Evolutionary conservation across 768 basidiomycete species (phyloP).

Genomic region (Trametes villosa): DNA sequence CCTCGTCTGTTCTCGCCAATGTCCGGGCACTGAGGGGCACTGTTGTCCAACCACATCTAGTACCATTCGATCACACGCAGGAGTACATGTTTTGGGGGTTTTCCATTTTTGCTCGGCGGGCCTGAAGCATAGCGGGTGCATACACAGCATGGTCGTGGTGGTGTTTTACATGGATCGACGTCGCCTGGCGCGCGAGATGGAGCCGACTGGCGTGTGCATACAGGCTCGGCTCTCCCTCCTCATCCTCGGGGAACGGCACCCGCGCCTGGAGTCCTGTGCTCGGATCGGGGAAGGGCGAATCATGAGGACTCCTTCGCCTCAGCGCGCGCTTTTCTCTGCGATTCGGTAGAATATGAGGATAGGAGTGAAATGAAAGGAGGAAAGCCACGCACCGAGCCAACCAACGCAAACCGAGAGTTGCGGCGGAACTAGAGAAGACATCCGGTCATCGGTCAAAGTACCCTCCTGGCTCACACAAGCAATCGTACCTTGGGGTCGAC

Average conservation of each 20-base stretch:
- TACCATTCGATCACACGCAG: too few relatives aligned
- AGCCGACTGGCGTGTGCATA: conserved; percentile 11
- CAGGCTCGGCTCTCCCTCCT: conserved; percentile 6
- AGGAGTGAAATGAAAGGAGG: neutral
- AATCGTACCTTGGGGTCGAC: conserved; percentile 75
- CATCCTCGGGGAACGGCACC: conserved; percentile 1
- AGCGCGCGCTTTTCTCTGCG: conserved; percentile 67
- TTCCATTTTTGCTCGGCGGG: conserved; percentile 32
- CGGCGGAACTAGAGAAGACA: conserved; percentile 69
- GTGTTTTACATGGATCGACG: conserved; percentile 30
- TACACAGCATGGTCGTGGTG: conserved; percentile 29
- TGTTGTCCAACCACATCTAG: too few relatives aligned
- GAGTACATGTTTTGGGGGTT: conserved; percentile 31
- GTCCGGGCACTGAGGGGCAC: too few relatives aligned
- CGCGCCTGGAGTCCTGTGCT: conserved; percentile 2
- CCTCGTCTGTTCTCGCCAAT: too few relatives aligned
- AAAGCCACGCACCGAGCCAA: conserved; percentile 66
- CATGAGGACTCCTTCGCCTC: conserved; percentile 58
- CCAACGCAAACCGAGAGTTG: conserved; percentile 73
- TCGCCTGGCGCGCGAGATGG: conserved; percentile 23
- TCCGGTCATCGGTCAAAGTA: conserved; percentile 7
- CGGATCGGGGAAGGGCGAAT: neutral
- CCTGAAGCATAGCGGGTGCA: conserved; percentile 34
- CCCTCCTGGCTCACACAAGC: conserved; percentile 25
- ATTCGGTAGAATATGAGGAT: conserved; percentile 14